phyloP scores from a whole-genome alignment of 306 rosid genomes.

The Citrullus amarus region DNA sequence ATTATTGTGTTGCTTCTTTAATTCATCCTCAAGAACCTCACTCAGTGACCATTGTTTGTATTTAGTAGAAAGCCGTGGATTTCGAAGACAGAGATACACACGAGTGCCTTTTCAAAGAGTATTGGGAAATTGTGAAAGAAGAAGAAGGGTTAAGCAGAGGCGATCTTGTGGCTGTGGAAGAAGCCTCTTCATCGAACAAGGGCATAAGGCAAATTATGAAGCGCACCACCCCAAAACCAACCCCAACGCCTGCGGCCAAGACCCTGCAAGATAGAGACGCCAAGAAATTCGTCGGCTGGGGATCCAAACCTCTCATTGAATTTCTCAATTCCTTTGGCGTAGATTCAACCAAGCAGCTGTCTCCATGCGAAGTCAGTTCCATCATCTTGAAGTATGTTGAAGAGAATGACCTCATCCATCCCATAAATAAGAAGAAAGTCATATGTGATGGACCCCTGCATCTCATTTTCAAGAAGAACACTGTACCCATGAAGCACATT shows the following conservation, averaged over 20 bases:
- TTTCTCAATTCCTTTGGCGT: slow-evolving; percentile 53
- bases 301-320: slow-evolving; percentile 44
- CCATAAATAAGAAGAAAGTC: slow-evolving; percentile 25
- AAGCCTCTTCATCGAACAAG: neutral
- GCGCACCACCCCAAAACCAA: neutral
- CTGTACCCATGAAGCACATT: slow-evolving; percentile 16
- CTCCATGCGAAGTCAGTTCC: slow-evolving; percentile 19
- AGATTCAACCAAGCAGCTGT: slow-evolving; percentile 25
- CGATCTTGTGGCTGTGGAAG: neutral
- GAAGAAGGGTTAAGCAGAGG: slow-evolving; percentile 26
- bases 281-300: slow-evolving; percentile 35
- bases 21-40: neutral
- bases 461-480: slow-evolving; percentile 36
- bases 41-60: neutral
- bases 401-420: slow-evolving; percentile 36
- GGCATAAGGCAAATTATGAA: neutral
- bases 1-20: neutral
- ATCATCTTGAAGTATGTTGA: slow-evolving; percentile 39
- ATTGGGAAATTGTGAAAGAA: slow-evolving; percentile 52
- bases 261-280: neutral
- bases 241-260: too few species aligned
- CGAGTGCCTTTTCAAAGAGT: slow-evolving; percentile 67
- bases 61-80: slow-evolving; percentile 34
- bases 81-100: slow-evolving; percentile 41
- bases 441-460: slow-evolving; percentile 35